Percentiles rank a stretch among this genome's conserved stretches.
phyloP scores from a whole-genome alignment of 202 grass and related monocot species.

The Hordeum pubiflorum region DNA sequence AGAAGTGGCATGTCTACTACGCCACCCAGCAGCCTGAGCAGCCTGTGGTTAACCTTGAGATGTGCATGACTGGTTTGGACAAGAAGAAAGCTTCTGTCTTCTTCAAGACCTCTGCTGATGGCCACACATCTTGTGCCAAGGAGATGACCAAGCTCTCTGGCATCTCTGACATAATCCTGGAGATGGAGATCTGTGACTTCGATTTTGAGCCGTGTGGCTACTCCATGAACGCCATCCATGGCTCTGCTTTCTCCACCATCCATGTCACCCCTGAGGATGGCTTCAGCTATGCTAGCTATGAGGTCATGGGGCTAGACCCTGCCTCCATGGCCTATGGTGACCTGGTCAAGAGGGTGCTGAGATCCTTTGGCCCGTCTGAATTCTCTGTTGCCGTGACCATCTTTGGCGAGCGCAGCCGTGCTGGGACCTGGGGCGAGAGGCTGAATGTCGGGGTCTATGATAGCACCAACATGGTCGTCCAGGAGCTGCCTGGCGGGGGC shows the following conservation, averaged over 20 bases:
- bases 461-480: slow-evolving; percentile 52
- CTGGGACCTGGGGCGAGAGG: slow-evolving; percentile 51
- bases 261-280: slow-evolving; percentile 90
- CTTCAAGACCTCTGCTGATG: slow-evolving; percentile 66
- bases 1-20: slow-evolving; percentile 91
- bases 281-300: slow-evolving; percentile 94
- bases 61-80: slow-evolving; percentile 95
- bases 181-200: slow-evolving; percentile 90
- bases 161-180: slow-evolving; percentile 71
- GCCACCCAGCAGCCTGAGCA: slow-evolving; percentile 60
- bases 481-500: slow-evolving; percentile 49
- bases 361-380: slow-evolving; percentile 59
- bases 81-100: slow-evolving; percentile 61
- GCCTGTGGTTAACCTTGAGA: slow-evolving; percentile 70
- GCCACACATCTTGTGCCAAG: slow-evolving; percentile 44
- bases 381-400: slow-evolving; percentile 85
- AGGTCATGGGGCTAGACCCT: slow-evolving; percentile 71
- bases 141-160: slow-evolving; percentile 89
- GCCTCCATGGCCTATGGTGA: slow-evolving; percentile 31
- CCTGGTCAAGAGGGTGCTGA: slow-evolving; percentile 65
- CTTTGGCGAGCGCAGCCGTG: slow-evolving; percentile 27
- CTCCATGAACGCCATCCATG: slow-evolving; percentile 87
- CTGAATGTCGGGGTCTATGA: slow-evolving; percentile 43
- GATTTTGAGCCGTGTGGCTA: slow-evolving; percentile 91
- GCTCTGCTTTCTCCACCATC: slow-evolving; percentile 66